Conservation (phyloP, 192 early-diverging fungal genomes). For the Backusella tuberculispora region DNA sequence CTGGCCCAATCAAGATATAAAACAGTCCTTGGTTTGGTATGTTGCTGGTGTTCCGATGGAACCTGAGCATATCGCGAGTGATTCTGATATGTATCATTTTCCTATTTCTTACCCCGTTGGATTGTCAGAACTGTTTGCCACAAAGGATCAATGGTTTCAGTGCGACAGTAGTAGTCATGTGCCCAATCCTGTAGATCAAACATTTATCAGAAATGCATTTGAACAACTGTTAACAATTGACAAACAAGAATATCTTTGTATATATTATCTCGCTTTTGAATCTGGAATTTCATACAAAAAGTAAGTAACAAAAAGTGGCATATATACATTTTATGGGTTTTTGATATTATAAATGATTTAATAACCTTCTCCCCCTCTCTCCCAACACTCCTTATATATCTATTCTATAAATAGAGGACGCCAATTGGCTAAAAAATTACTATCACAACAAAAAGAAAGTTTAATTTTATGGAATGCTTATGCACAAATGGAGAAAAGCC, state of each 20-base stretch:
- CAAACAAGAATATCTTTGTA: constrained; percentile 36
- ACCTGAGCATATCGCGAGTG: constrained; percentile 26
- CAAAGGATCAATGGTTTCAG: constrained; percentile 37
- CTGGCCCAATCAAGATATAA: constrained; percentile 25
- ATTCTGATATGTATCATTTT: constrained; percentile 29
- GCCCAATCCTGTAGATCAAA: constrained; percentile 24
- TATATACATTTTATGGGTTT: background rate
- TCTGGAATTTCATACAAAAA: constrained; percentile 38
- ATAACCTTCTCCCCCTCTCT: background rate
- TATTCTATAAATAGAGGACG: constrained; percentile 40
- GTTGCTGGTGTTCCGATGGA: constrained; percentile 42
- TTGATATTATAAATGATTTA: background rate
- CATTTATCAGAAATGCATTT: constrained; percentile 49
- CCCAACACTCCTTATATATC: too few relatives aligned
- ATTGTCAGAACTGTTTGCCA: constrained; percentile 41
- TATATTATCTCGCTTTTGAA: constrained; percentile 52
- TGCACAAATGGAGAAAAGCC: constrained; percentile 53
- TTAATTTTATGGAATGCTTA: constrained; percentile 60
- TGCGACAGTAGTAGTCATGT: constrained; percentile 20
- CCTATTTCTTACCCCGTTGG: constrained; percentile 43
- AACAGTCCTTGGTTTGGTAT: constrained; percentile 21
- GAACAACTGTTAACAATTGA: constrained; percentile 46
- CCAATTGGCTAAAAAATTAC: constrained; percentile 50
- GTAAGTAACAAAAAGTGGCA: constrained; percentile 20
- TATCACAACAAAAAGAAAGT: constrained; percentile 48